These are phyloP conservation scores for Diaporthe velutina DNA, from an alignment of 2,329 filamentous ascomycete genomes.

Conservation along the genomic window DNA sequence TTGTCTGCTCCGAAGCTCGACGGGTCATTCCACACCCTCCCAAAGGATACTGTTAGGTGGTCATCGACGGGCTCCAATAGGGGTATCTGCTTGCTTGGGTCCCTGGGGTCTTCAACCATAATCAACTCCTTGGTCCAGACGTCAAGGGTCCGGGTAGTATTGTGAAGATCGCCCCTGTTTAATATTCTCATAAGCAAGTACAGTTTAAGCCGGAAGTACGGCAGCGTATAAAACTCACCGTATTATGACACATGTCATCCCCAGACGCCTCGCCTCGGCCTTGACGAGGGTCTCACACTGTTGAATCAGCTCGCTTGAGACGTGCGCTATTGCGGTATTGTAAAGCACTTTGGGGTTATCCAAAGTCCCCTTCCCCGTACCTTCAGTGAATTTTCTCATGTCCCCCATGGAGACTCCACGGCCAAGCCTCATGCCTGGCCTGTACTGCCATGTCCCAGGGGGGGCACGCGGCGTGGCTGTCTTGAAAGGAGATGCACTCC, in stretches of 20 bases:
- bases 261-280: neutral
- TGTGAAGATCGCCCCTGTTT: neutral
- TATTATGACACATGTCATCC: neutral
- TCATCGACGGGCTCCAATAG: neutral
- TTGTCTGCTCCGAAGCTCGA: neutral
- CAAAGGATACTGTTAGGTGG: neutral
- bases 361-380: neutral
- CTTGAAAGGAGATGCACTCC: neutral
- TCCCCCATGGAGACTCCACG: neutral
- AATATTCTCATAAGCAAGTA: neutral
- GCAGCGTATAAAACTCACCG: neutral
- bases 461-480: neutral
- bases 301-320: neutral
- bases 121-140: neutral
- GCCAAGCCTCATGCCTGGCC: neutral
- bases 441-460: neutral
- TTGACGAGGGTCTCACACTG: neutral
- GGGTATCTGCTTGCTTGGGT: neutral
- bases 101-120: neutral
- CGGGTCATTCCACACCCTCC: neutral
- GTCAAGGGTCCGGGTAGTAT: neutral
- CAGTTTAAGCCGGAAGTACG: neutral
- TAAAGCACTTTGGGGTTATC: neutral
- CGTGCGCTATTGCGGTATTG: neutral
- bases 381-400: fast-evolving